phyloP scores from a whole-genome alignment of 2,329 filamentous ascomycete species.

The Onygenales sp. region DNA sequence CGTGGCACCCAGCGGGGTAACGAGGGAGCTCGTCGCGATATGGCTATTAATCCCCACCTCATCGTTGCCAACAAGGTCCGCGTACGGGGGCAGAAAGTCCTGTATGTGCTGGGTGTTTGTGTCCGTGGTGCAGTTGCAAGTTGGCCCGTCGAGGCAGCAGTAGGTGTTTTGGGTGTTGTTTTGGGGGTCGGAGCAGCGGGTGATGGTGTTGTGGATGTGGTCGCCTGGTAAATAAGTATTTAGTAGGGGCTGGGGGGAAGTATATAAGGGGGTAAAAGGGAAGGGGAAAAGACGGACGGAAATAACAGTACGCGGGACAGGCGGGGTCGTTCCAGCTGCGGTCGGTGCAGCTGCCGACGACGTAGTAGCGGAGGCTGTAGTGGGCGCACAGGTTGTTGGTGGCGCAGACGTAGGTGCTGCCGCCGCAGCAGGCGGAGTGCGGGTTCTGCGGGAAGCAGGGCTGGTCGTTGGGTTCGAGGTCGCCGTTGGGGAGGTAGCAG shows the following conservation, averaged over 20 bases:
- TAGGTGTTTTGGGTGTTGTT: background rate
- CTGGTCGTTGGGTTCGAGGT: background rate
- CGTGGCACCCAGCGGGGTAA: conserved; percentile 1
- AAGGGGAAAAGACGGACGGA: background rate
- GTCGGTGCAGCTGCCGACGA: conserved; percentile 5
- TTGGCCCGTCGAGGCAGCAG: conserved; percentile 1
- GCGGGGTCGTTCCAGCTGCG: conserved; percentile 2
- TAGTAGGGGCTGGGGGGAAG: no score
- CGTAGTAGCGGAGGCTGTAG: conserved; percentile 1
- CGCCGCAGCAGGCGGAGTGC: conserved; percentile 4
- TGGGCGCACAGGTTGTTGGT: conserved; percentile 5
- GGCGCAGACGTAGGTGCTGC: conserved; percentile 3
- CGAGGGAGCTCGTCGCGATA: background rate
- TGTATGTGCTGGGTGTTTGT: background rate
- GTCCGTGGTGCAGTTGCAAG: conserved; percentile 1
- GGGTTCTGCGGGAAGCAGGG: conserved; percentile 5
- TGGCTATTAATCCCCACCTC: background rate
- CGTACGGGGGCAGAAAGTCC: background rate
- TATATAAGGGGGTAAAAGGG: background rate
- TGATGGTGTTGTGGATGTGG: conserved; percentile 3
- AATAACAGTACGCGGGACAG: conserved; percentile 4
- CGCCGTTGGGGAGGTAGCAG: conserved; percentile 4
- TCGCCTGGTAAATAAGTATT: background rate
- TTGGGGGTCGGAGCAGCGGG: background rate
- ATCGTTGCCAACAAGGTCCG: background rate